Percentiles rank a stretch among this genome's conserved stretches.
Conservation (phyloP, 306 rosid genomes). For the Sicyos edulis region DNA sequence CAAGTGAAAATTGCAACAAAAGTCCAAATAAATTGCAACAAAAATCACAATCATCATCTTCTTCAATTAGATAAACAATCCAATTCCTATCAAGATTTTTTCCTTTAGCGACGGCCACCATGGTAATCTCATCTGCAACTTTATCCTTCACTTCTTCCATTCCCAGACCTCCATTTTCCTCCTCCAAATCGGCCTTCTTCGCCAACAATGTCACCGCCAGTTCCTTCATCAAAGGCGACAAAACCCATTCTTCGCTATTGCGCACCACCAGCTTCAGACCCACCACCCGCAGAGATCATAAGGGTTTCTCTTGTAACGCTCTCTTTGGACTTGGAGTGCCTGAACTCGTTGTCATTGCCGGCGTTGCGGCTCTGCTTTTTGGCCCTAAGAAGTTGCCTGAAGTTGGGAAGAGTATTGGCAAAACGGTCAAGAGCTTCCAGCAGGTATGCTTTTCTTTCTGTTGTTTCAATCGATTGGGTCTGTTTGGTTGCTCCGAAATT, state of each 20-base stretch:
- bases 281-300: conserved; percentile 27
- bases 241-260: conserved; percentile 19
- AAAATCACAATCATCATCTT: background rate
- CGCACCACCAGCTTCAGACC: conserved; percentile 6
- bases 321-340: conserved; percentile 90
- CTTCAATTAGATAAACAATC: background rate
- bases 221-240: conserved; percentile 27
- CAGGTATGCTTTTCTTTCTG: conserved; percentile 41
- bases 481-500: background rate
- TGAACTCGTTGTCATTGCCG: conserved; percentile 79
- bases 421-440: conserved; percentile 94
- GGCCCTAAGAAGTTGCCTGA: conserved; percentile 95
- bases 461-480: background rate
- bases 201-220: conserved; percentile 24
- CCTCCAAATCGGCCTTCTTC: conserved; percentile 40
- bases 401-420: conserved; percentile 91
- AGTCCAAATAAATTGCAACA: background rate
- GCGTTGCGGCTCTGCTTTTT: conserved; percentile 84
- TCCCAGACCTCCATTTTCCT: conserved; percentile 38
- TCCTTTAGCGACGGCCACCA: conserved; percentile 10
- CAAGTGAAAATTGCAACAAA: background rate
- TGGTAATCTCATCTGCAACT: conserved; percentile 49
- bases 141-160: conserved; percentile 41
- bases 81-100: background rate
- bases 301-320: conserved; percentile 65